Base-by-base conservation (phyloP, 2,329 filamentous ascomycete species). In the Sporothrix pallida region DNA sequence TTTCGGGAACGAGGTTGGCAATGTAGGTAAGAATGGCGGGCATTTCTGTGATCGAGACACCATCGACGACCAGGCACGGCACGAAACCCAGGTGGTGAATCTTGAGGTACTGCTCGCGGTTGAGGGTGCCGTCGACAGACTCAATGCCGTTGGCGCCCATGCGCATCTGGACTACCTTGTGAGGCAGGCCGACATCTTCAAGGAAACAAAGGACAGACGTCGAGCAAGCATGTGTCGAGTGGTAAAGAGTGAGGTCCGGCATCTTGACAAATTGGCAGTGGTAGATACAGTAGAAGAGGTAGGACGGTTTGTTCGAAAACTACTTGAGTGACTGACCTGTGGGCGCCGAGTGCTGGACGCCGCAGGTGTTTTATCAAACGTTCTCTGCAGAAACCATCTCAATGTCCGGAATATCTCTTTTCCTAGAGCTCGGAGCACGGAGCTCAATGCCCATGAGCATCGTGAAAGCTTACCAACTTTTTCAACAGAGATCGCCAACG, bases 51-150 rank as follows among this genome's bases (percentile, higher is more conserved):
- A 69, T 50, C 3, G 20, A 15, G 15, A 48, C 6, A 8, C 65
- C 46, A 48, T 69, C 65, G 44, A 31, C 23, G 46, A 69, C 23
- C 13, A 69, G 46, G 10, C 46, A 50, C 15, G 65, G 65, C 7
- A 69, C 65, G 15, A 52, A 69, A 5, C 65, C 65, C 5, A 31
- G 3, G 3, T 20, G 65, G 15, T 69, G 65, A 23, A 69, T 69
- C 8, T 50, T n/a, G 23, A 69, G 65, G 46, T 69, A 69, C 20
- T 69, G 65, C 6, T 50, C 46, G 46, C 17, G 65, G 65, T 26
- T 69, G 65, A 69, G 46, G 44, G 42, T 52, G 15, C 65, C 65
- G 68, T 58, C 68, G 20, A 37, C 31, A 9, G 68, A 67, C 62
- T 67, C 42, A 42, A 67, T 23, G 10, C 62, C 62, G 42, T 26